Evolutionary conservation across 768 basidiomycete genomes (phyloP).

Genomic region (Phanerodontia chrysosporium): DNA sequence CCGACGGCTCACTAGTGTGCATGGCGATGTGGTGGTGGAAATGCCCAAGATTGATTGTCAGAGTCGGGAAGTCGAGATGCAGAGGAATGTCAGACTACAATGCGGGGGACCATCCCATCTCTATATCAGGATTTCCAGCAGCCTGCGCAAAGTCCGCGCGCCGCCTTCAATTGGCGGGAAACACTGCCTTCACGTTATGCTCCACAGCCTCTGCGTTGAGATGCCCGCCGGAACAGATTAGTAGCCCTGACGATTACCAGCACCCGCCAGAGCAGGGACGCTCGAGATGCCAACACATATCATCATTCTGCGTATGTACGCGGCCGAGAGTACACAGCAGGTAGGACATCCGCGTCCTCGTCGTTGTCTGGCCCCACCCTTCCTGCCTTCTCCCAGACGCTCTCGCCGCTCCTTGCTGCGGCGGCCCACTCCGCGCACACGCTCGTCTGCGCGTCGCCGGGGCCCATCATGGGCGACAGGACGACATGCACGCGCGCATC

Average conservation of each 20-base stretch:
- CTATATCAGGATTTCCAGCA: neutral
- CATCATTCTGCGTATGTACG: neutral
- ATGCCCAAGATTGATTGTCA: no score
- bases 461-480: conserved; percentile 12
- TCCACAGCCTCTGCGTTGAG: neutral
- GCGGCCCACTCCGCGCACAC: conserved; percentile 17
- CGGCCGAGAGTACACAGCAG: neutral
- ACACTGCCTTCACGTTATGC: no score
- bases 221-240: neutral
- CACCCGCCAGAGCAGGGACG: no score
- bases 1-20: no score
- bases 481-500: conserved; percentile 18
- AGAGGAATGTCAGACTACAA: no score
- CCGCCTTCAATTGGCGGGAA: no score
- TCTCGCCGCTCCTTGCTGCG: conserved; percentile 14
- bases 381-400: conserved; percentile 18
- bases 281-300: no score
- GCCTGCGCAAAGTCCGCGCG: neutral
- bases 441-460: neutral
- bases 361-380: neutral
- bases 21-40: no score
- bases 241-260: neutral
- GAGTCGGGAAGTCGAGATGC: no score
- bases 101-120: neutral
- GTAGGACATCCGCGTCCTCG: neutral